Conservation (phyloP, 768 basidiomycete species). For the Calocybe cyanea region DNA sequence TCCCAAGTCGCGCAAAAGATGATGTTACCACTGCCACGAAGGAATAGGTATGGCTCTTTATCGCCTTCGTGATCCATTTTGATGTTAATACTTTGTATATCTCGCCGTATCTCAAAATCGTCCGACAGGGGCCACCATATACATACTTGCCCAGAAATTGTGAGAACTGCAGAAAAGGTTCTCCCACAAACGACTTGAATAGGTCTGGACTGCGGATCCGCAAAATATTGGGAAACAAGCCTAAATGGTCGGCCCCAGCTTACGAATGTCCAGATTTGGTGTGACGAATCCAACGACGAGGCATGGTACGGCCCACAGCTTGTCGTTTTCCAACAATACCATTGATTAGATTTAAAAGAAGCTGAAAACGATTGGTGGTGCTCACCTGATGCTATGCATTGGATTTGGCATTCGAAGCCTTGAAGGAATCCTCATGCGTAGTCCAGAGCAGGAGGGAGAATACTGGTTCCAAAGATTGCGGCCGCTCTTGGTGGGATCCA, state of each 20-base stretch:
- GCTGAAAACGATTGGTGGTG: background rate
- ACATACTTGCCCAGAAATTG: slow-evolving; percentile 62
- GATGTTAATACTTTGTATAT: slow-evolving; percentile 34
- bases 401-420: slow-evolving; percentile 54
- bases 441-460: too few species aligned
- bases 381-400: slow-evolving; percentile 64
- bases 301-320: slow-evolving; percentile 81
- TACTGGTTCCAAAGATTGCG: too few species aligned
- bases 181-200: slow-evolving; percentile 79
- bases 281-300: slow-evolving; percentile 54
- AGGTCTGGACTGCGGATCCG: slow-evolving; percentile 38
- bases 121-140: slow-evolving; percentile 71
- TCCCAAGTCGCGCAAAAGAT: slow-evolving; percentile 66
- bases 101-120: slow-evolving; percentile 30
- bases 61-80: slow-evolving; percentile 42
- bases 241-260: slow-evolving; percentile 79
- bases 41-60: slow-evolving; percentile 29
- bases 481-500: slow-evolving; percentile 52
- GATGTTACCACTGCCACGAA: slow-evolving; percentile 33
- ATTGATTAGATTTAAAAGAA: background rate
- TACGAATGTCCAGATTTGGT: slow-evolving; percentile 69
- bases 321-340: slow-evolving; percentile 4
- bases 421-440: slow-evolving; percentile 55
- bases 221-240: slow-evolving; percentile 46
- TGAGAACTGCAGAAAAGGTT: slow-evolving; percentile 72